Evolutionary conservation across 2,329 filamentous ascomycete species (phyloP).

Genomic region (Xylaria sp.): DNA sequence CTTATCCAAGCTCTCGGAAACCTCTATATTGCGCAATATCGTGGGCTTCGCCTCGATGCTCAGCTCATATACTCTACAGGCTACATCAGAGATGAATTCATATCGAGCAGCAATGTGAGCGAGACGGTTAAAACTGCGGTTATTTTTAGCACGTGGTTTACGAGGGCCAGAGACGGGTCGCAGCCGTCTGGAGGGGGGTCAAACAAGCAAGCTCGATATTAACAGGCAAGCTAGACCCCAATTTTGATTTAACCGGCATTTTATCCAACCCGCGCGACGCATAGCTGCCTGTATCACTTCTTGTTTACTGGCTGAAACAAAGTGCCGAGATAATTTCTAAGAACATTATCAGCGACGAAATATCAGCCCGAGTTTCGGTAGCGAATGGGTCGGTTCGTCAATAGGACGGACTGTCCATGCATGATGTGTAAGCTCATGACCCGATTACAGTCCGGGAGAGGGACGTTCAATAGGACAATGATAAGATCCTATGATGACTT

Average conservation of each 20-base stretch:
- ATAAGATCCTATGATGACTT: neutral
- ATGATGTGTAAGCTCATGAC: conserved; percentile 4
- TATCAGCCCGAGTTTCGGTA: conserved; percentile 6
- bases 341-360: neutral
- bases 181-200: neutral
- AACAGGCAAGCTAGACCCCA: conserved; percentile 18
- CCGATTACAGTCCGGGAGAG: neutral
- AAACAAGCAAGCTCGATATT: conserved; percentile 1
- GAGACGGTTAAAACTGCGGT: conserved; percentile 2
- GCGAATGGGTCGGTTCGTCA: neutral
- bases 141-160: conserved; percentile 11
- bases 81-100: conserved; percentile 5
- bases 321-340: conserved; percentile 12
- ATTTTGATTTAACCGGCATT: conserved; percentile 21
- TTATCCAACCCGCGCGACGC: conserved; percentile 21
- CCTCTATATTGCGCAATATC: conserved; percentile 25
- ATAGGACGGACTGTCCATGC: neutral
- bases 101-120: conserved; percentile 5
- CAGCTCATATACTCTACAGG: conserved; percentile 3
- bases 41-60: conserved; percentile 9
- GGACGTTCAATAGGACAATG: neutral
- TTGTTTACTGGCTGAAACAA: conserved; percentile 9
- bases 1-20: conserved; percentile 19
- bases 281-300: neutral
- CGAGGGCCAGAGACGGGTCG: neutral